Evolutionary conservation across 176 grass and related monocot species (phyloP).

Genomic region (Neostapfia colusana): DNA sequence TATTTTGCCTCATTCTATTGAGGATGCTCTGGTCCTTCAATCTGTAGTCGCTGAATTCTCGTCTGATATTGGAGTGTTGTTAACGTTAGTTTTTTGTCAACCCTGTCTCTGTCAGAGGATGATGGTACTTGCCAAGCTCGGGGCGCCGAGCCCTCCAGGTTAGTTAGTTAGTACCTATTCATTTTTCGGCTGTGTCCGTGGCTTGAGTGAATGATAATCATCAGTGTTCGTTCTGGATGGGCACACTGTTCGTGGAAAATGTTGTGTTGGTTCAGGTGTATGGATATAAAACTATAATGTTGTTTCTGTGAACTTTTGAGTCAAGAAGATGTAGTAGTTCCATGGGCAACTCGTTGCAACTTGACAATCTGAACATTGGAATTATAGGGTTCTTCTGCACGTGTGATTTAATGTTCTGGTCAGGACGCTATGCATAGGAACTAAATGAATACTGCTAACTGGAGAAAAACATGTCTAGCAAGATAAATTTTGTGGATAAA

Average conservation of each 20-base stretch:
- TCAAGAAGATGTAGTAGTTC: neutral
- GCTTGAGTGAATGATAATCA: neutral
- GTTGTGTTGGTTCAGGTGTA: no score
- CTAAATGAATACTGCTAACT: neutral
- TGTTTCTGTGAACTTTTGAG: neutral
- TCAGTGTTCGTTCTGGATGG: no score
- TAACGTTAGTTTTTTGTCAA: neutral
- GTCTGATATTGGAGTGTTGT: neutral
- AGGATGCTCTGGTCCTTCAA: neutral
- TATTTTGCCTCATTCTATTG: neutral
- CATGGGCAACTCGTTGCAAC: neutral
- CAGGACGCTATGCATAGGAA: neutral
- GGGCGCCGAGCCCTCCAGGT: neutral
- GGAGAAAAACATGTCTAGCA: neutral
- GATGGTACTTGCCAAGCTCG: slow-evolving; percentile 18
- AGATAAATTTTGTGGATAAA: neutral
- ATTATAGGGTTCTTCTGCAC: neutral
- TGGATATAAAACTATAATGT: neutral
- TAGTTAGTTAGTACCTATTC: neutral
- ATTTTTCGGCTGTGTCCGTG: neutral
- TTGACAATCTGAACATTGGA: no score
- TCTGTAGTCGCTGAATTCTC: neutral
- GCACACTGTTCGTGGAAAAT: no score
- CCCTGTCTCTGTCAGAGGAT: neutral
- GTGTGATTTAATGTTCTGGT: neutral